Evolutionary conservation across 352 stramenopile species (phyloP), one percentile per base, ranked within the genome.

Genomic region (Pythium scleroteichum): DNA sequence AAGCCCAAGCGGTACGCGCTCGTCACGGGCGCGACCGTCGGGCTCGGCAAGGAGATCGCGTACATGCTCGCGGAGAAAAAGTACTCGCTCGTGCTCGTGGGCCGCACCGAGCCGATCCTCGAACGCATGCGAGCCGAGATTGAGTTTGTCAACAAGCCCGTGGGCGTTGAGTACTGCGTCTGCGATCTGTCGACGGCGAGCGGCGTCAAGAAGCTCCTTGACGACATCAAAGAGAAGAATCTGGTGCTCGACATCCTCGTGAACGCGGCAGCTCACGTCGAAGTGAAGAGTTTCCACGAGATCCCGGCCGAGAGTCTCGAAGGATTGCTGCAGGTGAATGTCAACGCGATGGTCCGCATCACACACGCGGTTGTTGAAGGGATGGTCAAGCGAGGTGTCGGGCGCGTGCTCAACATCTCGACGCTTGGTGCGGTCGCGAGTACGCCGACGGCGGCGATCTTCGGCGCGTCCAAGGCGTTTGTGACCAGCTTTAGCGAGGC

Each of bases 341-440:
- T 93, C 47, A 73, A 76, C 13, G 75, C 76, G 0, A 65, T 84
- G 52, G 65, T 75, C 20, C 66, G 77, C n/a, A 57, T 91, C 40
- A 85, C 75, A 10, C 72, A 81, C 47, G 64, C 66, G 17, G 71
- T 96, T 22, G 53, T 90, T 12, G 76, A 82, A 27, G 69, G 77
- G 39, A 95, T 96, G 85, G 63, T 77, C n/a, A 56, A 69, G 56
- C 76, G 87, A 33, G 70, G 80, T 16, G 47, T 74, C 7, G 87
- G 85, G n/a, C 73, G 85, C 45, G 74, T 97, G 26, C 64, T 97
- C 41, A 96, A 95, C 64, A 81, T 97, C 22, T 83, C 80, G 33
- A 92, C 84, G 22, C 66, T 92, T 8, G 72, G 73, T 0, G 76
- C 66, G 2, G 56, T 74, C 3, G 64, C 86, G 50, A 69, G 79